Evolutionary conservation across 768 basidiomycete species (phyloP).

Genomic region (Boletus rubropictus): DNA sequence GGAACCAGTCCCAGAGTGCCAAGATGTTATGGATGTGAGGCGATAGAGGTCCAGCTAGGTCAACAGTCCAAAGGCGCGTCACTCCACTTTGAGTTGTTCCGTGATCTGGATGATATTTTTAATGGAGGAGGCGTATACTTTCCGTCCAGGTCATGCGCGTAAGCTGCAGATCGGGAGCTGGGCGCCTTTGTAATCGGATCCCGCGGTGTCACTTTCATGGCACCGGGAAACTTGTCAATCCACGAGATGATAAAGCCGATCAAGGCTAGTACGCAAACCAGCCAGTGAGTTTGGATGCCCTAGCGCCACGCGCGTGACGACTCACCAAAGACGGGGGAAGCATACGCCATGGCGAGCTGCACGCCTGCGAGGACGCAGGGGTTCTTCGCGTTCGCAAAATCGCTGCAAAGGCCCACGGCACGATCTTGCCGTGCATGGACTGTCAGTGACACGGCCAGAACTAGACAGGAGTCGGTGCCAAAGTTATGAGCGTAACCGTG

Average conservation of each 20-base stretch:
- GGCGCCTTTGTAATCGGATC: conserved; percentile 29
- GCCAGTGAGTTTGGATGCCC: neutral
- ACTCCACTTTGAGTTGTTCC: conserved; percentile 17
- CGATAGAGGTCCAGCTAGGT: neutral
- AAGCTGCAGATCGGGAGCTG: conserved; percentile 24
- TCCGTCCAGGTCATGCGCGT: conserved; percentile 21
- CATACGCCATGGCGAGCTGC: conserved; percentile 28
- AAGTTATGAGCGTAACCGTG: neutral
- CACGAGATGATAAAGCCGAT: conserved; percentile 21
- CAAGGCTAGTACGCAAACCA: conserved; percentile 10
- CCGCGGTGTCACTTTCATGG: conserved; percentile 19
- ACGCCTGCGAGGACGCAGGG: conserved; percentile 20
- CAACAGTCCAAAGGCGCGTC: conserved; percentile 19
- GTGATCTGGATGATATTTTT: conserved; percentile 3
- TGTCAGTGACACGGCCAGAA: conserved; percentile 20
- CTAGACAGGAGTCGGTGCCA: conserved; percentile 9
- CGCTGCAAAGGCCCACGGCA: conserved; percentile 22
- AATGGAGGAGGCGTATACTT: conserved; percentile 11
- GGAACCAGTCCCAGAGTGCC: conserved; percentile 15
- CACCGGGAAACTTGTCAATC: conserved; percentile 27
- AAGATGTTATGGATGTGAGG: neutral
- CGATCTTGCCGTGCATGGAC: conserved; percentile 23
- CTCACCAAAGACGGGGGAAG: conserved; percentile 27
- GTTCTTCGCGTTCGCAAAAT: conserved; percentile 22
- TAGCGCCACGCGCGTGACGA: neutral